These are phyloP conservation scores for Trametopsis cervina DNA, from an alignment of 768 basidiomycete genomes.

Conservation along the genomic window DNA sequence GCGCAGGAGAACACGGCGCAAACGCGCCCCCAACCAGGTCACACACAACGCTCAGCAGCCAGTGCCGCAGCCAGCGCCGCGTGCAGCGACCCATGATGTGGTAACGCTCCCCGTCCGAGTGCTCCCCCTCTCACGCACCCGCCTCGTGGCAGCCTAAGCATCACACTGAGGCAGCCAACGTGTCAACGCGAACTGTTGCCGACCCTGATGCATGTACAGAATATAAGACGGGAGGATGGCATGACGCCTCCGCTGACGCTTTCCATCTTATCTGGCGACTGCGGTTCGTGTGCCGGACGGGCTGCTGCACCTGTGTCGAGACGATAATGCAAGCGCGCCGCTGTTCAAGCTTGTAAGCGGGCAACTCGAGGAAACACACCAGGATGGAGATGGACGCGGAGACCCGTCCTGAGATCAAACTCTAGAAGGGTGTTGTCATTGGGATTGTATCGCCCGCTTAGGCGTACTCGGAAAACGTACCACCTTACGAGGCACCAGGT, in stretches of 20 bases:
- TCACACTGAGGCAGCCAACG: background rate
- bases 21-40: too few species aligned
- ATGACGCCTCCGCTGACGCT: background rate
- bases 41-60: background rate
- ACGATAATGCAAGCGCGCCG: too few species aligned
- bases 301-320: background rate
- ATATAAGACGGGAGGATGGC: too few species aligned
- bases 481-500: background rate
- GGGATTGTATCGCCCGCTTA: background rate
- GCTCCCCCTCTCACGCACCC: background rate
- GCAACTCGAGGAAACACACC: too few species aligned
- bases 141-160: background rate
- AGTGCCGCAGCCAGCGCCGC: background rate
- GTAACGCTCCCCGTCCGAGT: background rate
- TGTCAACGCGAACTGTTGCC: background rate
- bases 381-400: too few species aligned
- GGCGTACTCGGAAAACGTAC: background rate
- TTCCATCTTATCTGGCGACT: background rate
- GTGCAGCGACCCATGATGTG: background rate
- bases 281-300: background rate
- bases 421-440: background rate
- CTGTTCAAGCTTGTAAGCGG: too few species aligned
- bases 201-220: too few species aligned
- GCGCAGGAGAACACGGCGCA: too few species aligned
- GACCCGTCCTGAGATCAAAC: too few species aligned